Percentiles rank a stretch among this genome's conserved stretches.
Conservation (phyloP, 2,329 filamentous ascomycete genomes). For the Ophiostoma ulmi region DNA sequence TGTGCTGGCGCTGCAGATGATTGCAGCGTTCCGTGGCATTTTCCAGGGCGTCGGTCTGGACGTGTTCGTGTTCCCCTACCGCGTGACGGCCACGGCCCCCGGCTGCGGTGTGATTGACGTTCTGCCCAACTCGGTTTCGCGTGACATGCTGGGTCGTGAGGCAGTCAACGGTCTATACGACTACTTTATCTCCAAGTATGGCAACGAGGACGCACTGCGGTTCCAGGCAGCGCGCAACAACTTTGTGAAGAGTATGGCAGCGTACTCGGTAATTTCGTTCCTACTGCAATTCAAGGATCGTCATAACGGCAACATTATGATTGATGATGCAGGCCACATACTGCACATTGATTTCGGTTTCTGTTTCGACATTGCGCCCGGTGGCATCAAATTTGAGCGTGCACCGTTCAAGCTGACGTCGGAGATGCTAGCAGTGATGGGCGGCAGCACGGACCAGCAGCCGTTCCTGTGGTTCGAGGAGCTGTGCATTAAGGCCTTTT, state of each 20-base stretch:
- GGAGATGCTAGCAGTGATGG: constrained; percentile 99
- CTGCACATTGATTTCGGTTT: constrained; percentile 99
- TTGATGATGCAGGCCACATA: constrained; percentile 94
- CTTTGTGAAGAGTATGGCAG: constrained; percentile 99
- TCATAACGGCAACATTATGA: constrained; percentile 99
- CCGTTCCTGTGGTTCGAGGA: constrained; percentile 95
- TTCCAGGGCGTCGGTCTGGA: constrained; percentile 93
- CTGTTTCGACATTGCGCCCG: constrained; percentile 97
- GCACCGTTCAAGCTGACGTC: constrained; percentile 96
- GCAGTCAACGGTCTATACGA: constrained; percentile 97
- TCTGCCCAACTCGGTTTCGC: constrained; percentile 92
- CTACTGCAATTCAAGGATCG: constrained; percentile 97
- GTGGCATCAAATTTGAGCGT: constrained; percentile 94
- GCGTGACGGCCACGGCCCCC: constrained; percentile 93
- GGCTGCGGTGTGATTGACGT: constrained; percentile 98
- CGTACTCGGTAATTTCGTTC: constrained; percentile 95
- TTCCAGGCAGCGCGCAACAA: constrained; percentile 95
- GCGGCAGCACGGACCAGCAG: constrained; percentile 76
- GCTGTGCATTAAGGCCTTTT: constrained; percentile 89
- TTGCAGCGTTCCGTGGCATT: constrained; percentile 93
- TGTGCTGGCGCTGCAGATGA: constrained; percentile 93
- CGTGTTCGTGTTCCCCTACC: constrained; percentile 94
- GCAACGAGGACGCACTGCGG: constrained; percentile 86
- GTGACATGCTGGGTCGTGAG: constrained; percentile 97
- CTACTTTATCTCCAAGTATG: constrained; percentile 96